These are phyloP conservation scores for Atalantia buxifolia DNA, from an alignment of 345 rosid genomes.

Conservation along the genomic window DNA sequence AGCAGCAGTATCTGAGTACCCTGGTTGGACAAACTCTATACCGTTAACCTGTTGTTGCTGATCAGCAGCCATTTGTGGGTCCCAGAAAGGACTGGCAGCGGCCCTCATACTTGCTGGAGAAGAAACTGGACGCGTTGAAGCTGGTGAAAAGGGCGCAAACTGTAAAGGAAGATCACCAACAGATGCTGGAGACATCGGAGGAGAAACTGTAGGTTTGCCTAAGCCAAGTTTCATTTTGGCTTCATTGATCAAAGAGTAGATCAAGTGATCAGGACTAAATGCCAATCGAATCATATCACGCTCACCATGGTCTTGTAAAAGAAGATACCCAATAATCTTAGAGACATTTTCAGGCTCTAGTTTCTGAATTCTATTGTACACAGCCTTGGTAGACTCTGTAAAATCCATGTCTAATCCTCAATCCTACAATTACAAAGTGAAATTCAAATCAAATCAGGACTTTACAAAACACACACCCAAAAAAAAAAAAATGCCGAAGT, in stretches of 20 bases:
- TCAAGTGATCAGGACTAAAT: constrained; percentile 63
- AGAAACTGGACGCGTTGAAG: constrained; percentile 23
- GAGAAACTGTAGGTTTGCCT: constrained; percentile 26
- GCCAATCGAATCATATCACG: constrained; percentile 88
- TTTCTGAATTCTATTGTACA: constrained; percentile 74
- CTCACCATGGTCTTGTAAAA: constrained; percentile 70
- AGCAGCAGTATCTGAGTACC: constrained; percentile 28
- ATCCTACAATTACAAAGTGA: constrained; percentile 29
- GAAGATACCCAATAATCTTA: constrained; percentile 78
- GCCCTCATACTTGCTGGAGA: constrained; percentile 41
- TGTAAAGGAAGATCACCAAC: constrained; percentile 38
- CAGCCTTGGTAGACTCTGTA: constrained; percentile 70
- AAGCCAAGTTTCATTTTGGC: constrained; percentile 65
- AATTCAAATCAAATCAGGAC: background rate
- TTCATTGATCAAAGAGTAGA: constrained; percentile 52
- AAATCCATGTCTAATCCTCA: constrained; percentile 61
- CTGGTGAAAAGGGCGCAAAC: constrained; percentile 32
- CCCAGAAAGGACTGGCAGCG: constrained; percentile 44
- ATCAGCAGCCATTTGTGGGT: constrained; percentile 30
- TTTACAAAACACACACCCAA: background rate
- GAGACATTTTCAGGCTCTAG: constrained; percentile 82
- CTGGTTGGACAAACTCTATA: constrained; percentile 36
- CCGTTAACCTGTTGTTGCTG: constrained; percentile 29
- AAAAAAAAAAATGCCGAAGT: too few species aligned
- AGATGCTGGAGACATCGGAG: constrained; percentile 30